Conservation (phyloP, 768 basidiomycete species). For the Rhodotorula diobovata region DNA sequence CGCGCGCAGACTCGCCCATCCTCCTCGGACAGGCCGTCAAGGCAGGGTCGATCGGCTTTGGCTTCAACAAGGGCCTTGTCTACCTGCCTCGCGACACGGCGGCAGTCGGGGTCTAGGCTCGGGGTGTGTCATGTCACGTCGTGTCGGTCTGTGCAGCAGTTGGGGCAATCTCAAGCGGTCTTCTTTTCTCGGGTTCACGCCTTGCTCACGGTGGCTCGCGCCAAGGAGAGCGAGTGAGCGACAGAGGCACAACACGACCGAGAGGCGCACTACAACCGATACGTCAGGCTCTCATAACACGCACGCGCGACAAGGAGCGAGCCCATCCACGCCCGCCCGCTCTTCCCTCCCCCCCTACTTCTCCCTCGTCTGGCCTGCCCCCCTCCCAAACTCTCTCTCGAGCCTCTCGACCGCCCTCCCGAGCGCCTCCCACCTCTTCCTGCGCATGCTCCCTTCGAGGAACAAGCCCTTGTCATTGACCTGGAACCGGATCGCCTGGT, state of each 20-base stretch:
- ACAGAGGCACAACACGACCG: too few relatives aligned
- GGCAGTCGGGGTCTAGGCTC: background rate
- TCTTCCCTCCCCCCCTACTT: too few relatives aligned
- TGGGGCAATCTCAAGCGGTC: background rate
- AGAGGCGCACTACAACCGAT: too few relatives aligned
- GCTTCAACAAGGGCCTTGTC: slow-evolving; percentile 14
- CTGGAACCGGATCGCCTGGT: background rate
- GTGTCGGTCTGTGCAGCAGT: background rate
- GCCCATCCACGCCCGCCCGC: background rate
- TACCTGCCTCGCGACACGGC: background rate
- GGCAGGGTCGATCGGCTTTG: slow-evolving; percentile 1
- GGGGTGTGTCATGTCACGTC: too few relatives aligned
- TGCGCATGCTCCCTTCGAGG: background rate
- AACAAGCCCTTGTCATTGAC: background rate
- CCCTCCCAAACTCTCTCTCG: background rate
- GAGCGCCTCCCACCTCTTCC: background rate
- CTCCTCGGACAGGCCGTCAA: slow-evolving; percentile 12
- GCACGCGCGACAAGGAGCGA: too few relatives aligned
- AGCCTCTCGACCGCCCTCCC: background rate
- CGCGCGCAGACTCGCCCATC: slow-evolving; percentile 13
- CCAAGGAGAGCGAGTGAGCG: too few relatives aligned
- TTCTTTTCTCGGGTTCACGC: too few relatives aligned
- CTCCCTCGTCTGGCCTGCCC: background rate
- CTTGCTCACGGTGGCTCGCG: too few relatives aligned
- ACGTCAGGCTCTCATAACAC: too few relatives aligned